phyloP scores from a whole-genome alignment of 352 stramenopile genomes.

The Blastocystis sp. region DNA sequence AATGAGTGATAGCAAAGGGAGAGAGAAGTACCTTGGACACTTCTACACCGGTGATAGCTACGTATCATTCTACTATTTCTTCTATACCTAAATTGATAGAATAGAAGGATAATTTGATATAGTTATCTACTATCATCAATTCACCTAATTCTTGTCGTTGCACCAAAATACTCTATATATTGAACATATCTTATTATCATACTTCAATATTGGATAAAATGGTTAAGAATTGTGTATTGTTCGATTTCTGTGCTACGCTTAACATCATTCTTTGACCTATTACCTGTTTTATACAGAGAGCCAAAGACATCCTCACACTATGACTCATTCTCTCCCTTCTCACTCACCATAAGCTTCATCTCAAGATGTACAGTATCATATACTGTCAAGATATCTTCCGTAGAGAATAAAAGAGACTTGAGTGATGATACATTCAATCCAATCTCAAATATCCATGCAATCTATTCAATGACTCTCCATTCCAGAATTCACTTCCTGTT shows the following conservation, averaged over 20 bases:
- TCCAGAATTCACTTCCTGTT: background rate
- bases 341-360: background rate
- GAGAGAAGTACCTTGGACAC: constrained; percentile 6
- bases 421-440: background rate
- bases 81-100: background rate
- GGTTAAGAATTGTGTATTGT: background rate
- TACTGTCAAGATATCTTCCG: background rate
- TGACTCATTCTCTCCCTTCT: background rate
- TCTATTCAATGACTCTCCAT: background rate
- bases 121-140: background rate
- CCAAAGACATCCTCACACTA: constrained; percentile 21
- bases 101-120: constrained; percentile 16
- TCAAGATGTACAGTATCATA: background rate
- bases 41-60: background rate
- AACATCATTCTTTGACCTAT: background rate
- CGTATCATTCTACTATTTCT: background rate
- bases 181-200: too few species aligned
- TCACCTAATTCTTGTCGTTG: background rate
- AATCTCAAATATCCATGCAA: constrained; percentile 7
- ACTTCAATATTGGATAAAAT: constrained; percentile 22
- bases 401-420: background rate
- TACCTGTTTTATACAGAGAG: background rate
- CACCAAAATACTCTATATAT: background rate
- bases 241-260: background rate
- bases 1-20: background rate